Conservation (phyloP, 352 stramenopile genomes). For the Pythium folliculosum region DNA sequence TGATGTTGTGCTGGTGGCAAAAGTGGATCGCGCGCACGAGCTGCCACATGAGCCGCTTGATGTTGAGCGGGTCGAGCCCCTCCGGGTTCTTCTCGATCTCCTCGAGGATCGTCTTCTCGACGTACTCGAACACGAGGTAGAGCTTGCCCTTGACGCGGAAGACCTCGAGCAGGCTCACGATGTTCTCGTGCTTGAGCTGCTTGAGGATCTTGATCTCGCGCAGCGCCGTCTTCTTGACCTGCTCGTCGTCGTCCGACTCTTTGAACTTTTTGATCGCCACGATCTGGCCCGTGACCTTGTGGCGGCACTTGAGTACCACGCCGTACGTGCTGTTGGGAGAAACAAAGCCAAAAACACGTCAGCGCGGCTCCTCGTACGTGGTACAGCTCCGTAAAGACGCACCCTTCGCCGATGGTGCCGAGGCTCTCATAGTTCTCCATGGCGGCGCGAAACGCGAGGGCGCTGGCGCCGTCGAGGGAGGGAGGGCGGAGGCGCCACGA, state of each 20-base stretch:
- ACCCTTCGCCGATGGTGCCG: constrained; percentile 88
- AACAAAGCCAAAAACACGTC: background rate
- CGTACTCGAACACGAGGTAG: constrained; percentile 88
- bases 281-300: constrained; percentile 82
- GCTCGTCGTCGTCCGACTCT: constrained; percentile 87
- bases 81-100: constrained; percentile 89
- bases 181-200: constrained; percentile 87
- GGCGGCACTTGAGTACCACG: constrained; percentile 85
- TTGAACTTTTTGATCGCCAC: constrained; percentile 94
- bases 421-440: constrained; percentile 91
- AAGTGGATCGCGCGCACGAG: constrained; percentile 89
- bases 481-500: background rate
- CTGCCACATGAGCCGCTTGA: constrained; percentile 86
- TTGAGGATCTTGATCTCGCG: constrained; percentile 87
- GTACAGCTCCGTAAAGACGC: constrained; percentile 4
- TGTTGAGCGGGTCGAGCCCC: constrained; percentile 58
- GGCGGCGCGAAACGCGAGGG: background rate
- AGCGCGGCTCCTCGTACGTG: background rate
- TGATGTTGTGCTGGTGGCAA: constrained; percentile 95
- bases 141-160: constrained; percentile 86
- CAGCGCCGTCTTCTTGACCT: constrained; percentile 87
- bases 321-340: constrained; percentile 63
- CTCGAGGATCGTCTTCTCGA: constrained; percentile 89
- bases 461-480: background rate
- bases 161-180: constrained; percentile 85